These are phyloP conservation scores for Emericellopsis cladophorae DNA, from an alignment of 2,329 filamentous ascomycete species.

Conservation along the genomic window DNA sequence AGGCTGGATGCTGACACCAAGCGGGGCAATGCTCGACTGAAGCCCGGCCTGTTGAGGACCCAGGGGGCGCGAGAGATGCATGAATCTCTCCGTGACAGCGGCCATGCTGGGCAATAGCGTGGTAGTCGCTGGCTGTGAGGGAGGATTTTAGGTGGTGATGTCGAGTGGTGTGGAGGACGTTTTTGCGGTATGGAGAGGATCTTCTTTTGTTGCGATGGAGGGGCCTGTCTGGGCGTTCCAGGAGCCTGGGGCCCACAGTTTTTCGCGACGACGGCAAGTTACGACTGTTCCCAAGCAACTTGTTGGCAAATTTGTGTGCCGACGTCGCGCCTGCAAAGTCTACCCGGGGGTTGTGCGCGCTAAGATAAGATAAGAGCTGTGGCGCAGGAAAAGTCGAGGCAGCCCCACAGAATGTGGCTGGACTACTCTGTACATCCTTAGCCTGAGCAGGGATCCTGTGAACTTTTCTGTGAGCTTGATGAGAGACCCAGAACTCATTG, in stretches of 20 bases:
- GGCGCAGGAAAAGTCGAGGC: neutral
- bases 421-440: constrained; percentile 4
- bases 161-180: too few species aligned
- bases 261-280: too few species aligned
- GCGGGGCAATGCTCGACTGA: constrained; percentile 77
- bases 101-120: constrained; percentile 55
- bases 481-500: too few species aligned
- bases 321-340: constrained; percentile 15
- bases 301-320: constrained; percentile 23
- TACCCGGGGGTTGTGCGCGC: constrained; percentile 35
- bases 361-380: constrained; percentile 35
- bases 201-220: too few species aligned
- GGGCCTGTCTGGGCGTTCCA: too few species aligned
- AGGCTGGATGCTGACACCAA: constrained; percentile 89
- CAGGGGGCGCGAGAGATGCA: constrained; percentile 87
- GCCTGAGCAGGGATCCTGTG: too few species aligned
- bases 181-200: too few species aligned
- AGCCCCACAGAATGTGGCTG: constrained; percentile 21
- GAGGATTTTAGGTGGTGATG: neutral
- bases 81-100: constrained; percentile 67
- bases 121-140: neutral
- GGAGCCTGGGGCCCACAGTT: too few species aligned
- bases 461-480: too few species aligned
- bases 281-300: too few species aligned
- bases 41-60: constrained; percentile 69